phyloP scores from a whole-genome alignment of 768 basidiomycete genomes.

The Infundibulicybe gibba region DNA sequence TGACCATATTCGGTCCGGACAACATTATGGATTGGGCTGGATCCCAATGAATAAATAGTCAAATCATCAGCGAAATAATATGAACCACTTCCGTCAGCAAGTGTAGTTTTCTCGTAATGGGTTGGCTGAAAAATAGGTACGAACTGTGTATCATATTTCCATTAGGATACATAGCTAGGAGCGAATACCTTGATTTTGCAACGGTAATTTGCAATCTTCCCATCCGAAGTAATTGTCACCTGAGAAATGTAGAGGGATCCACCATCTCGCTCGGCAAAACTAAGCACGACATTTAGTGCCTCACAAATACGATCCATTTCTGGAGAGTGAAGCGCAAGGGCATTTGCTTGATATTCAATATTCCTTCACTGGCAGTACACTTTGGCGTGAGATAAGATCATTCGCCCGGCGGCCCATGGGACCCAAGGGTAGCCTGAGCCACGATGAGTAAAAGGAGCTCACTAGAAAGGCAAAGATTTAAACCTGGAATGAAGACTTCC shows the following conservation, averaged over 20 bases:
- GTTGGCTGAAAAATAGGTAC: conserved; percentile 17
- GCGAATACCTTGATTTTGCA: conserved; percentile 24
- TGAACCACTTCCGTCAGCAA: conserved; percentile 26
- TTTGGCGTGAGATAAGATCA: conserved; percentile 18
- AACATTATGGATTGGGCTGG: conserved; percentile 25
- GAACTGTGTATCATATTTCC: conserved; percentile 6
- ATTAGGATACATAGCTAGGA: conserved; percentile 1
- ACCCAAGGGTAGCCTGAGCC: conserved; percentile 24
- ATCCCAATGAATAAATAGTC: background rate
- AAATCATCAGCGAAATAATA: background rate
- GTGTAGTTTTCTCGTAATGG: conserved; percentile 25
- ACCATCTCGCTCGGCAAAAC: conserved; percentile 24
- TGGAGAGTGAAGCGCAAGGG: conserved; percentile 23
- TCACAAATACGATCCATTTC: conserved; percentile 26
- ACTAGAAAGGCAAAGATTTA: background rate
- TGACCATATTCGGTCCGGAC: conserved; percentile 23
- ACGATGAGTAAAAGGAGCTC: background rate
- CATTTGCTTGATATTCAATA: conserved; percentile 25
- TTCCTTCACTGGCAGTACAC: conserved; percentile 20
- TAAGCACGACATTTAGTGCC: conserved; percentile 22
- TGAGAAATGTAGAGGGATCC: conserved; percentile 21
- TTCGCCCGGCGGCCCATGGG: conserved; percentile 28
- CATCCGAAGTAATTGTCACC: conserved; percentile 20
- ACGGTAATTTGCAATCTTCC: conserved; percentile 23
- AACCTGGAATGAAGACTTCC: conserved; percentile 24